Base-by-base conservation (phyloP, 2,329 filamentous ascomycete genomes). In the Ceratocystis variospora region DNA sequence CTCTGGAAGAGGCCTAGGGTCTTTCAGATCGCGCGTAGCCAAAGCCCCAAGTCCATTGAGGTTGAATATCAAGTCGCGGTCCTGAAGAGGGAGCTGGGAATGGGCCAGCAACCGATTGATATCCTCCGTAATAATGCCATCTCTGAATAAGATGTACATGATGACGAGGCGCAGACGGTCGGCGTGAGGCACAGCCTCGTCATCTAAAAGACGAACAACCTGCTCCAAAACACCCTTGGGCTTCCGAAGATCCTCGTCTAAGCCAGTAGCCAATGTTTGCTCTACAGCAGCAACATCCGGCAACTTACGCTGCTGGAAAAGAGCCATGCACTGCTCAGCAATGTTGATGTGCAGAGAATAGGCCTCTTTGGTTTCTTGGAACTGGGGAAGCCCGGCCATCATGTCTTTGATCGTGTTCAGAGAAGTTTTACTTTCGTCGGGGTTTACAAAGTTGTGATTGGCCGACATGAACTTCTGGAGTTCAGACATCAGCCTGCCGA, bases 261-360 rank as follows among this genome's bases (percentile, higher is more conserved):
- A 78, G 0, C 94, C 94, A 0, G 94, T 97, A 8, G 92, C 89
- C 70, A 99, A 80, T 33, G 86, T 90, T 80, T 97, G 94, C 76
- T 99, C 94, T 5, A 92, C 83, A 0, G 88, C 87, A 12, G 91
- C 91, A 67, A 97, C 80, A 72, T 99, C 94, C 5, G 88, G 82
- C 5, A 99, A 80, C 73, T 96, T 96, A 73, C 87, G 84, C 64
- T 85, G 79, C 73, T 96, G 87, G 72, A 99, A 99, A 46, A 89
- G 84, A 71, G 90, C 90, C 92, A 97, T 97, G 74, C 91, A 96
- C 74, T 96, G 91, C 74, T 96, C 89, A 1, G 94, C 94, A 93
- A 99, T 97, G 70, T 87, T 93, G 53, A 99, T 80, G 76, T 99
- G 94, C 65, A 99, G 79, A 0, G 92, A 94, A 75, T 97, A 99